Percentiles rank a stretch among this genome's conserved stretches.
These are phyloP conservation scores for Hypoxylon perforatum DNA, from an alignment of 495 filamentous ascomycete species.

Conservation along the genomic window DNA sequence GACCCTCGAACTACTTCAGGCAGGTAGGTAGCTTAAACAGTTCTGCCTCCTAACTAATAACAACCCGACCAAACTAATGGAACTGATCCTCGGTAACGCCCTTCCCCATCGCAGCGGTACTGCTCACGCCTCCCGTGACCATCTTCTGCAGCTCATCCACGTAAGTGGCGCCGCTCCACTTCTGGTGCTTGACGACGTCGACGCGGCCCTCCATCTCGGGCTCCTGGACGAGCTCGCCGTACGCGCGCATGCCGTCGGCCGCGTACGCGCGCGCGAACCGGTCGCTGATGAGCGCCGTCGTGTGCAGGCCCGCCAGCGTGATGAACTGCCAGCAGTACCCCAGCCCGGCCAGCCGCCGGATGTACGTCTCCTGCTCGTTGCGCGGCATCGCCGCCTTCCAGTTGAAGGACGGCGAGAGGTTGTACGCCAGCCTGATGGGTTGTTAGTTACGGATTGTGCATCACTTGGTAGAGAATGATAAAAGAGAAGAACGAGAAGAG, in stretches of 20 bases:
- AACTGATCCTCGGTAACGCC: slow-evolving; percentile 99
- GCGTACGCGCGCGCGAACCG: slow-evolving; percentile 86
- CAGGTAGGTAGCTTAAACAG: too few species aligned
- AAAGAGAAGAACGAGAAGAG: neutral
- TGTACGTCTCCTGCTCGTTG: slow-evolving; percentile 96
- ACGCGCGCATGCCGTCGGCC: slow-evolving; percentile 90
- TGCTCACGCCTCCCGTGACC: slow-evolving; percentile 92
- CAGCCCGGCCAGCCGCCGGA: slow-evolving; percentile 83
- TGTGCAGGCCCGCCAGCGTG: slow-evolving; percentile 97
- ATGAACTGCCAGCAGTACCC: slow-evolving; percentile 99
- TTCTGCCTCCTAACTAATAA: neutral
- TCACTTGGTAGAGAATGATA: too few species aligned
- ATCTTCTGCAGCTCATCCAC: slow-evolving; percentile 95
- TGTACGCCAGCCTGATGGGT: slow-evolving; percentile 91
- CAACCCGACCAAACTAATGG: slow-evolving; percentile 45
- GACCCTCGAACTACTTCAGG: too few species aligned
- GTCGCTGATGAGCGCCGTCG: slow-evolving; percentile 88
- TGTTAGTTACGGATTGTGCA: slow-evolving; percentile 3
- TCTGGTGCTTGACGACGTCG: slow-evolving; percentile 98
- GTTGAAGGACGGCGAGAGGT: slow-evolving; percentile 98
- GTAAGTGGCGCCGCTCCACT: slow-evolving; percentile 96
- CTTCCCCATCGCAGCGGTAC: slow-evolving; percentile 94
- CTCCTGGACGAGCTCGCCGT: slow-evolving; percentile 96
- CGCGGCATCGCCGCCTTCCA: slow-evolving; percentile 98
- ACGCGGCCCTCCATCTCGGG: slow-evolving; percentile 91